Base-by-base conservation (phyloP, 2,329 filamentous ascomycete species). In the Xylogone sp. region DNA sequence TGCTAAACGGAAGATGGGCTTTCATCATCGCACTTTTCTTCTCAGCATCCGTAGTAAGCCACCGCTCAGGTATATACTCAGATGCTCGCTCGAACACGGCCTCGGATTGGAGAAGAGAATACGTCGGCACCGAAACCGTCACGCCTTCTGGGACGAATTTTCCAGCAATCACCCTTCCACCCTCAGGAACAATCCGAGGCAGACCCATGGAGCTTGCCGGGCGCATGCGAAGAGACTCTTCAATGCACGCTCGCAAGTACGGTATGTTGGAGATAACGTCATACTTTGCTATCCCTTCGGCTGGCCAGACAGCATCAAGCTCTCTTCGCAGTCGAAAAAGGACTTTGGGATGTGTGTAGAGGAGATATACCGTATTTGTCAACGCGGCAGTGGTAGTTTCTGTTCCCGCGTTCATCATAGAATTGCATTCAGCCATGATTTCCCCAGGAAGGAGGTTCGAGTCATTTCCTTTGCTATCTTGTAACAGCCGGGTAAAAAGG, bases 401-500 rank as follows among this genome's bases (percentile, higher is more conserved):
- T 13, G 66, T 70, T n/a, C 75, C 76, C 1, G 76, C 76, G 55
- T 70, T 65, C 69, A 60, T 69, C 71, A 82, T 81, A 60, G 75
- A 78, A 43, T 63, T 69, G 21, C 79, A 68, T 58, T 84, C 79
- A 10, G 79, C 78, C 0, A 79, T 72, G 6, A 83, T 75, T 62
- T 84, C 81, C 21, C 80, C 79, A 72, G 72, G 79, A 53, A 81
- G 76, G 1, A 83, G 71, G 42, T 71, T 64, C 31, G 68, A 66
- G 1, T 70, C 63, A 2, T 64, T 62, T 13, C 66, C 73, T n/a
- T 71, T 66, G 48, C 68, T 73, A 46, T 74, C 68, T 9, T 75
- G 75, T 75, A 84, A 79, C 3, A 83, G 61, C 1, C 72, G 70
- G 48, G 75, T 69, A 68, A 84, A 82, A 65, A 84, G 82, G 58